These are phyloP conservation scores for Calonectria honghensis DNA, from an alignment of 2,329 filamentous ascomycete genomes.

Conservation along the genomic window DNA sequence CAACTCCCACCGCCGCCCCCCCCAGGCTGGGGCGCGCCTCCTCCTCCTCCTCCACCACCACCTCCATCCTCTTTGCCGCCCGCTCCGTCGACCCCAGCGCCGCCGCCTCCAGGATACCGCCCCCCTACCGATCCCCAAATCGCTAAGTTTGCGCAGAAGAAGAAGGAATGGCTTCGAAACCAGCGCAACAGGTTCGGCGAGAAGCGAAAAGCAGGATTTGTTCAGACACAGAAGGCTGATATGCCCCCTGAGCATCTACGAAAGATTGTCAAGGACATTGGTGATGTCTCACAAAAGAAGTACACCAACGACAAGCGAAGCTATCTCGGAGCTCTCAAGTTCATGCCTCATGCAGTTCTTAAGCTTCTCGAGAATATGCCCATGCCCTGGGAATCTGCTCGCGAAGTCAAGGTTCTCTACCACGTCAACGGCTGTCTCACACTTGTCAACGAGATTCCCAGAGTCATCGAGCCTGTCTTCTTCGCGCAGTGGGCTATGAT, in stretches of 20 bases:
- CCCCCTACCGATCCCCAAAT: conserved; percentile 87
- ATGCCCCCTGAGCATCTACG: conserved; percentile 99
- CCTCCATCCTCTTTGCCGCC: conserved; percentile 74
- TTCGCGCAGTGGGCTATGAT: conserved; percentile 99
- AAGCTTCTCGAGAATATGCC: conserved; percentile 99
- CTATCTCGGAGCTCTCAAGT: conserved; percentile 97
- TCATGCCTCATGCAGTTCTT: conserved; percentile 98
- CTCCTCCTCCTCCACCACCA: conserved; percentile 73
- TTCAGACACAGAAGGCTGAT: conserved; percentile 98
- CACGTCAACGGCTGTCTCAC: conserved; percentile 99
- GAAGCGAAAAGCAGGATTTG: conserved; percentile 96
- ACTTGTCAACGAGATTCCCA: conserved; percentile 95
- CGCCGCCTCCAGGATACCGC: conserved; percentile 90
- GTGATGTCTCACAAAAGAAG: conserved; percentile 99
- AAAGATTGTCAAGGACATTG: conserved; percentile 98
- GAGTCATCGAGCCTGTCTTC: conserved; percentile 98
- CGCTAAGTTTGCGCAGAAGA: conserved; percentile 98
- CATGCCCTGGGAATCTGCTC: conserved; percentile 98
- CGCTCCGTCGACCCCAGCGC: conserved; percentile 75
- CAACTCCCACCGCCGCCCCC: conserved; percentile 74
- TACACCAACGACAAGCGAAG: conserved; percentile 99
- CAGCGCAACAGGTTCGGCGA: conserved; percentile 96
- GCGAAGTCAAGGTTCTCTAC: conserved; percentile 98
- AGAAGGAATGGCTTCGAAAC: conserved; percentile 96
- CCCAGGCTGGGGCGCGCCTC: conserved; percentile 74